These are phyloP conservation scores for Hypoxylon fragiforme DNA, from an alignment of 495 filamentous ascomycete species.

Conservation along the genomic window DNA sequence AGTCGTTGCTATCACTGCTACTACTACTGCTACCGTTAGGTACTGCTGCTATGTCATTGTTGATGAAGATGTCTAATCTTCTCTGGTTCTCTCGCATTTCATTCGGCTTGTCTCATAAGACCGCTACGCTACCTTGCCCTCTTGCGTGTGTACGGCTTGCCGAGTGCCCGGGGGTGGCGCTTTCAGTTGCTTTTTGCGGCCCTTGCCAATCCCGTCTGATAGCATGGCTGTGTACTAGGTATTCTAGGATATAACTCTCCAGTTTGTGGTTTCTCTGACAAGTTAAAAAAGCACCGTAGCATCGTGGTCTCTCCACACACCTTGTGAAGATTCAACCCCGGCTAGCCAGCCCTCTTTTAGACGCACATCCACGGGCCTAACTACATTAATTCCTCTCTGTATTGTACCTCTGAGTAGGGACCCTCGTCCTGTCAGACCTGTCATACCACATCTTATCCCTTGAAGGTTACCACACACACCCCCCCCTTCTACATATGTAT, in stretches of 20 bases:
- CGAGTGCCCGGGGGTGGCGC: slow-evolving; percentile 32
- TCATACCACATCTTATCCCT: slow-evolving; percentile 44
- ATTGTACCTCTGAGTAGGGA: slow-evolving; percentile 34
- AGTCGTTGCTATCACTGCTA: too few species aligned
- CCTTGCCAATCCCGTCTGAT: slow-evolving; percentile 35
- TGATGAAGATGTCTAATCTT: too few species aligned
- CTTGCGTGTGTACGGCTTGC: slow-evolving; percentile 30
- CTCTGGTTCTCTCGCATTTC: slow-evolving; percentile 22
- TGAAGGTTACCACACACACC: slow-evolving; percentile 38
- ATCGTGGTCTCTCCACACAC: slow-evolving; percentile 37
- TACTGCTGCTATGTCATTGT: too few species aligned
- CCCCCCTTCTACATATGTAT: slow-evolving; percentile 31
- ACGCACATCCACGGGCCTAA: slow-evolving; percentile 33
- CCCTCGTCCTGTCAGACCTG: slow-evolving; percentile 40
- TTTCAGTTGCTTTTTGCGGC: slow-evolving; percentile 34
- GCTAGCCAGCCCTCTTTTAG: slow-evolving; percentile 35
- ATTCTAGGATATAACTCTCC: slow-evolving; percentile 33
- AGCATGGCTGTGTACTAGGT: slow-evolving; percentile 30
- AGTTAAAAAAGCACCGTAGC: slow-evolving; percentile 36
- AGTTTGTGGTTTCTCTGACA: slow-evolving; percentile 38
- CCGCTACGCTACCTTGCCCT: too few species aligned
- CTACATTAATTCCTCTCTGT: slow-evolving; percentile 37
- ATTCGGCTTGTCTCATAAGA: slow-evolving; percentile 35
- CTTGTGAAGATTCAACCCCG: slow-evolving; percentile 34
- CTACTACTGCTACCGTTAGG: too few species aligned